phyloP scores from a whole-genome alignment of 345 rosid genomes.

The Isatis tinctoria region DNA sequence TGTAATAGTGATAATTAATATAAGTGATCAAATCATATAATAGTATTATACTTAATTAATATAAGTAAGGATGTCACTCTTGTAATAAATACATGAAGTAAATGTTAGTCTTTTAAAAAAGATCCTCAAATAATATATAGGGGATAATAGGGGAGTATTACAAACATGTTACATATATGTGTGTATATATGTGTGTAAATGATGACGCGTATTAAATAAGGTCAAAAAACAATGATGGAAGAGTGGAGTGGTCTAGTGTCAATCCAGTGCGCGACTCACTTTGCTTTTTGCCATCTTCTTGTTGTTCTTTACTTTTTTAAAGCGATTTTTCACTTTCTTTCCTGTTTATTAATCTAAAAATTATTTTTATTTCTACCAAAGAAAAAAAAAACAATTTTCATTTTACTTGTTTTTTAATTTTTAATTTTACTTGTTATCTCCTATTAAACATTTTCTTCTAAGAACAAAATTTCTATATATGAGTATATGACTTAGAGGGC shows the following conservation, averaged over 20 bases:
- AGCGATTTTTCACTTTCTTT: constrained; percentile 16
- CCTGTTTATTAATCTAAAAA: background rate
- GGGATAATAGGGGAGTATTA: background rate
- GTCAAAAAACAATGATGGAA: constrained; percentile 27
- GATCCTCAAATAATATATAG: no score
- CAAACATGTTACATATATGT: background rate
- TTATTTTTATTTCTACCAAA: background rate
- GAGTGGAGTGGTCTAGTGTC: constrained; percentile 29
- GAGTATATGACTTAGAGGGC: background rate
- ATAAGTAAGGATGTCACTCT: no score
- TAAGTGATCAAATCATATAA: no score
- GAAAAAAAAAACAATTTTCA: background rate
- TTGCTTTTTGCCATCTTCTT: constrained; percentile 24
- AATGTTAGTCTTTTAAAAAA: no score
- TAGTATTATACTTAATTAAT: no score
- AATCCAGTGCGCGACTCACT: constrained; percentile 25
- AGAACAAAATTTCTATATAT: background rate
- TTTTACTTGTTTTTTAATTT: background rate
- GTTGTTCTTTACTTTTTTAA: constrained; percentile 18
- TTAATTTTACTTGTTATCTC: background rate
- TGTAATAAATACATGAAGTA: no score
- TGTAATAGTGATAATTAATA: no score
- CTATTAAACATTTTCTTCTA: background rate
- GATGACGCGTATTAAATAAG: constrained; percentile 15
- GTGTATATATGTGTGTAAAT: background rate